Conservation (phyloP, 768 basidiomycete genomes). For the Phanerodontia chrysosporium region DNA sequence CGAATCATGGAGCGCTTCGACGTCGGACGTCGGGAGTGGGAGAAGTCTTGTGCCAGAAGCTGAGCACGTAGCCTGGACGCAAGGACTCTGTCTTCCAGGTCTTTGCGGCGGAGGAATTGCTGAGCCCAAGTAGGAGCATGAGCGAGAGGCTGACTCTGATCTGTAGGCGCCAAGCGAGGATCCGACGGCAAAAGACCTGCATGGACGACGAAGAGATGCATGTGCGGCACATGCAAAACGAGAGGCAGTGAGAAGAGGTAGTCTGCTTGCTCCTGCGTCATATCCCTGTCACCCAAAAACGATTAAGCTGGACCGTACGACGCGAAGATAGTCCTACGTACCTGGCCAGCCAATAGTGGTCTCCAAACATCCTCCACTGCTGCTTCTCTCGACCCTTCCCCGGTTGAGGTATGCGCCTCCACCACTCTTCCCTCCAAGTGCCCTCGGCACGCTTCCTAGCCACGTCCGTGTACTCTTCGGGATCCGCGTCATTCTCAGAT, state of each 20-base stretch:
- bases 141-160: slow-evolving; percentile 68
- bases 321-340: slow-evolving; percentile 18
- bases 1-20: neutral
- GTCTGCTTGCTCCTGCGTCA: slow-evolving; percentile 58
- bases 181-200: slow-evolving; percentile 78
- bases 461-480: slow-evolving; percentile 38
- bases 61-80: neutral
- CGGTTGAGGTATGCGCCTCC: slow-evolving; percentile 24
- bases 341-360: slow-evolving; percentile 76
- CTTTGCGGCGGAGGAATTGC: neutral
- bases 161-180: slow-evolving; percentile 45
- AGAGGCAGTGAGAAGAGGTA: slow-evolving; percentile 78
- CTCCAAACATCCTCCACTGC: slow-evolving; percentile 71
- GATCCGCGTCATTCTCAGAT: slow-evolving; percentile 28
- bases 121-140: slow-evolving; percentile 37
- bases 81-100: neutral
- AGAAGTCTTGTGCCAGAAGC: neutral
- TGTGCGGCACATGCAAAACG: slow-evolving; percentile 65
- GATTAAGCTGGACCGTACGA: neutral
- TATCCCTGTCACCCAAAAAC: slow-evolving; percentile 30
- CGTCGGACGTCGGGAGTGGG: neutral
- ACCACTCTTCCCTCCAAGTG: slow-evolving; percentile 29
- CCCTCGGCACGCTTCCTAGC: slow-evolving; percentile 23
- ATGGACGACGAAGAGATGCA: slow-evolving; percentile 77
- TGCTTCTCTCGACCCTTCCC: slow-evolving; percentile 26